These are phyloP conservation scores for Cyberlindnera xishuangbannaensis DNA, from an alignment of 805 yeast species.

Conservation along the genomic window DNA sequence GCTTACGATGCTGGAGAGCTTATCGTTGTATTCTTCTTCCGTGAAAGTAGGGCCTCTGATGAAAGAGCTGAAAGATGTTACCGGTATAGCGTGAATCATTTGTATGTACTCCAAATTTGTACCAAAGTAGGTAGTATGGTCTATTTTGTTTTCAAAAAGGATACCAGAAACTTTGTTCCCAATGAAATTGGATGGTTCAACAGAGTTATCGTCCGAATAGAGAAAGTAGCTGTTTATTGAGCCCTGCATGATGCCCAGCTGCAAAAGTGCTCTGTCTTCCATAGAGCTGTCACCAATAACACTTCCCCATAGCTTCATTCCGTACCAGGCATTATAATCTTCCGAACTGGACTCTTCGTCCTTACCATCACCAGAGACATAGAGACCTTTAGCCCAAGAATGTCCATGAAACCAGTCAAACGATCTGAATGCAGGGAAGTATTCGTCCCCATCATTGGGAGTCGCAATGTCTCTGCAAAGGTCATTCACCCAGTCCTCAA, in stretches of 20 bases:
- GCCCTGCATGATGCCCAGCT: conserved; percentile 51
- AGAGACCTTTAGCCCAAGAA: conserved; percentile 73
- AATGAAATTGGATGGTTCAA: conserved; percentile 51
- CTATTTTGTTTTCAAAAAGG: conserved; percentile 65
- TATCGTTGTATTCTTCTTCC: conserved; percentile 57
- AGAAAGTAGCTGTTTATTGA: conserved; percentile 53
- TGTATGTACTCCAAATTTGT: conserved; percentile 68
- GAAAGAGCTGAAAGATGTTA: conserved; percentile 61
- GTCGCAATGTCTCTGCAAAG: conserved; percentile 65
- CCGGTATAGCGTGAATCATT: conserved; percentile 74
- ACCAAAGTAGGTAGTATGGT: conserved; percentile 72
- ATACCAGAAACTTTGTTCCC: conserved; percentile 70
- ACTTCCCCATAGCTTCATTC: conserved; percentile 59
- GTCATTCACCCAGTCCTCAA: conserved; percentile 47
- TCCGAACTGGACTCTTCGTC: conserved; percentile 73
- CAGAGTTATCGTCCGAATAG: conserved; percentile 44
- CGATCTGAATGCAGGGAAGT: conserved; percentile 60
- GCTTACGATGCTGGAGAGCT: conserved; percentile 39
- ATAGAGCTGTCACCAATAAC: conserved; percentile 47
- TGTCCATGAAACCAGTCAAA: conserved; percentile 78
- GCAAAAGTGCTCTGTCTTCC: conserved; percentile 51
- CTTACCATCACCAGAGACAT: conserved; percentile 67
- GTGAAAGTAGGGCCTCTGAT: conserved; percentile 51
- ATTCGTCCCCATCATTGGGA: conserved; percentile 46
- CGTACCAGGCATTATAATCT: conserved; percentile 68